phyloP scores from a whole-genome alignment of 73 alveolate species.

The Paramecium caudatum region DNA sequence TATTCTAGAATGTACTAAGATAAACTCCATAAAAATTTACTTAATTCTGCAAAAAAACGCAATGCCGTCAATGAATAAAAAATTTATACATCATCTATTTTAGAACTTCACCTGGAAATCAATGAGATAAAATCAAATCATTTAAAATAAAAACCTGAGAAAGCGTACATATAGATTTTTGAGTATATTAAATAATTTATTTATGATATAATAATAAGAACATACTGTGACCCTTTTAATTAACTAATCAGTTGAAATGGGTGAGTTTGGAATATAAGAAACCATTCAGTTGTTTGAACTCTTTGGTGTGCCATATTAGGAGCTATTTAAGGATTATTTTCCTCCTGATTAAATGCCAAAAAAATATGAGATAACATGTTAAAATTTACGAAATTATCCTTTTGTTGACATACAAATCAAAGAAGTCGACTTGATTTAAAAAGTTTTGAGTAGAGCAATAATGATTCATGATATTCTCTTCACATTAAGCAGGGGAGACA shows the following conservation, averaged over 20 bases:
- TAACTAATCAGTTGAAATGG: slow-evolving; percentile 50
- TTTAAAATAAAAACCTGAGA: too few relatives aligned
- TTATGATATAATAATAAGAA: slow-evolving; percentile 50
- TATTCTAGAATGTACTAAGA: too few relatives aligned
- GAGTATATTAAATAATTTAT: too few relatives aligned
- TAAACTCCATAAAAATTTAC: too few relatives aligned
- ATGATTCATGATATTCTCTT: slow-evolving; percentile 74
- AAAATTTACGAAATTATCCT: slow-evolving; percentile 72
- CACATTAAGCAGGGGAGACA: slow-evolving; percentile 55
- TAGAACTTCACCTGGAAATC: too few relatives aligned
- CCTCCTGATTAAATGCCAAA: background rate
- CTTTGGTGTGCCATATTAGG: slow-evolving; percentile 17
- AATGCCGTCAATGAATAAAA: too few relatives aligned
- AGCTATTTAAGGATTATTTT: background rate
- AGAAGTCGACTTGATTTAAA: slow-evolving; percentile 55
- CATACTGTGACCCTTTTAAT: background rate
- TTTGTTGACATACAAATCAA: slow-evolving; percentile 79
- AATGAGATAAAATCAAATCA: too few relatives aligned
- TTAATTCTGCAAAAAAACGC: too few relatives aligned
- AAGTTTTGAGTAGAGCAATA: slow-evolving; percentile 78
- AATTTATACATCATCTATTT: too few relatives aligned
- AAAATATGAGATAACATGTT: slow-evolving; percentile 47
- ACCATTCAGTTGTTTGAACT: background rate
- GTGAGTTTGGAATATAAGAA: slow-evolving; percentile 48
- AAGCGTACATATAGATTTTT: too few relatives aligned